phyloP scores from a whole-genome alignment of 192 early-diverging fungal species.

The Backusella australiensis region DNA sequence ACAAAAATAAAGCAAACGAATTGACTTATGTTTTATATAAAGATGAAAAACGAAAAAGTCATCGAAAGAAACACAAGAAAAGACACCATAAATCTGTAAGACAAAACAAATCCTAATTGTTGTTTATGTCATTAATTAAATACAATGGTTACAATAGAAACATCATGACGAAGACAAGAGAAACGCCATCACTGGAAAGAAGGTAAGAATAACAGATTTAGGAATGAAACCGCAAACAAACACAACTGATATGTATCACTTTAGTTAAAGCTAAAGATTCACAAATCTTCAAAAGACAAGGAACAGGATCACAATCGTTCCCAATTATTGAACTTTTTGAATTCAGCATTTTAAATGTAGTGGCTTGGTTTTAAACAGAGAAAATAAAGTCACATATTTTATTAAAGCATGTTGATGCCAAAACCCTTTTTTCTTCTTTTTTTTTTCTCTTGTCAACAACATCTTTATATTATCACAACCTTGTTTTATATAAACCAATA shows the following conservation, averaged over 20 bases:
- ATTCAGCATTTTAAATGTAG: slow-evolving; percentile 29
- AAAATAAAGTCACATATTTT: slow-evolving; percentile 1
- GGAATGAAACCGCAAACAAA: no score
- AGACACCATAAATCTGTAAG: not conserved
- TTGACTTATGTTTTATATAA: not conserved
- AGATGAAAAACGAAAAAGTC: not conserved
- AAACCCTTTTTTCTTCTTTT: not conserved
- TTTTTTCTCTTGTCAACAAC: no score
- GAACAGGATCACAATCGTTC: slow-evolving; percentile 28
- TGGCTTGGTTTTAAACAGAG: not conserved
- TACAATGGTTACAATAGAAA: not conserved
- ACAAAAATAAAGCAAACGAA: not conserved
- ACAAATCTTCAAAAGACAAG: slow-evolving; percentile 32
- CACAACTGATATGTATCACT: not conserved
- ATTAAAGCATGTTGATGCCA: not conserved
- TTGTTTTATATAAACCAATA: not conserved
- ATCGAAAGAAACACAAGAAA: slow-evolving; percentile 4
- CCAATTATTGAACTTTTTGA: slow-evolving; percentile 30
- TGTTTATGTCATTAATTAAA: no score
- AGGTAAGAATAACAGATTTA: slow-evolving; percentile 7
- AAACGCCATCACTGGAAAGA: slow-evolving; percentile 35
- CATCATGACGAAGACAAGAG: slow-evolving; percentile 15
- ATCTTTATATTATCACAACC: no score
- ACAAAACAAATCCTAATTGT: no score
- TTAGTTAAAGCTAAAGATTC: slow-evolving; percentile 35